Evolutionary conservation across 495 filamentous ascomycete genomes (phyloP).

Genomic region (Hamigera avellanea): DNA sequence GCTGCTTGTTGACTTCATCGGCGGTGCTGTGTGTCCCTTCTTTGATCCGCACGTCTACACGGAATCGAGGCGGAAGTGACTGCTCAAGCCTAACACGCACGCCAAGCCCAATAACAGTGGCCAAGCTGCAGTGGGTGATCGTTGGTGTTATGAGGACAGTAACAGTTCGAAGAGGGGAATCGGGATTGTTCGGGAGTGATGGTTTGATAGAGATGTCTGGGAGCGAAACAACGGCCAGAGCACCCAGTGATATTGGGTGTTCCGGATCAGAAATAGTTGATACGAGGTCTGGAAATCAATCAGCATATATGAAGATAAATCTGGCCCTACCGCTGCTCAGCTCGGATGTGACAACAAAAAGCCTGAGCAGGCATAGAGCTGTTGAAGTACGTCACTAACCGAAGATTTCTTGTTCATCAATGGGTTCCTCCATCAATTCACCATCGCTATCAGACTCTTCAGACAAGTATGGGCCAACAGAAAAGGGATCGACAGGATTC

Average conservation of each 20-base stretch:
- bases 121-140: conserved; percentile 90
- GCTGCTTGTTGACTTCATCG: conserved; percentile 90
- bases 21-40: conserved; percentile 91
- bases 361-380: too few species aligned
- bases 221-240: conserved; percentile 85
- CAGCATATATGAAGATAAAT: background rate
- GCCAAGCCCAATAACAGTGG: conserved; percentile 91
- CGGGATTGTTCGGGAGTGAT: conserved; percentile 36
- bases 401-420: conserved; percentile 95
- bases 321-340: too few species aligned
- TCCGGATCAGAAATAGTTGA: conserved; percentile 91
- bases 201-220: conserved; percentile 77
- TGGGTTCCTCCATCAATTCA: conserved; percentile 59
- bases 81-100: conserved; percentile 86
- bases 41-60: conserved; percentile 88
- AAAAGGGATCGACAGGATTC: conserved; percentile 44
- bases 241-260: conserved; percentile 85
- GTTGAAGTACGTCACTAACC: too few species aligned
- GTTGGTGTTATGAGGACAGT: conserved; percentile 79
- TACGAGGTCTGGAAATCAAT: conserved; percentile 59
- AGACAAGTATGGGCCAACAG: conserved; percentile 15
- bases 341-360: too few species aligned
- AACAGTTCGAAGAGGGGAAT: conserved; percentile 36
- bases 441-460: conserved; percentile 42
- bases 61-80: conserved; percentile 81